phyloP scores from a whole-genome alignment of 371 early-diverging fungal species.

The Mucor plumbeus region DNA sequence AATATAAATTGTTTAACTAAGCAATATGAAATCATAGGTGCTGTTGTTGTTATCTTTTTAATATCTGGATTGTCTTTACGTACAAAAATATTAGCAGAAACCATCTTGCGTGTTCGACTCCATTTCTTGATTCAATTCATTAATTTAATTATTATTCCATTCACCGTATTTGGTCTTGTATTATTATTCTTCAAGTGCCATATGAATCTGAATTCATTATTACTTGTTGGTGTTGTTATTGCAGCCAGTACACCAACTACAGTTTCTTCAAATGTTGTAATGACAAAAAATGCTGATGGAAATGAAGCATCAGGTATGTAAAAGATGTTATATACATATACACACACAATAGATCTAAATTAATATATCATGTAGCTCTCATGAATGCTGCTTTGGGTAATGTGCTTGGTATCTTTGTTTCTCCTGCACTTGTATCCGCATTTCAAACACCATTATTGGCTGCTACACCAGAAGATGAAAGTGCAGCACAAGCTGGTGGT shows the following conservation, averaged over 20 bases:
- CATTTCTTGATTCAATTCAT: constrained; percentile 72
- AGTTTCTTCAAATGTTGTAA: constrained; percentile 80
- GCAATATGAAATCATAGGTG: constrained; percentile 45
- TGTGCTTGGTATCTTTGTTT: constrained; percentile 75
- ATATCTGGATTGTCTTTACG: constrained; percentile 75
- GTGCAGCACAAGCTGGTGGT: constrained; percentile 38
- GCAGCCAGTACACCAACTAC: constrained; percentile 78
- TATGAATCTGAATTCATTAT: constrained; percentile 56
- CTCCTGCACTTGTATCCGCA: constrained; percentile 59
- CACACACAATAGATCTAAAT: no score
- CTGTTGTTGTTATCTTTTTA: constrained; percentile 72
- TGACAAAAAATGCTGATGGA: constrained; percentile 77
- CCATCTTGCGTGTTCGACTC: constrained; percentile 63
- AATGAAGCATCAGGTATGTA: constrained; percentile 73
- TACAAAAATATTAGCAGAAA: constrained; percentile 64
- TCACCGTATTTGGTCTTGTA: constrained; percentile 67
- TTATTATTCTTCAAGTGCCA: constrained; percentile 52
- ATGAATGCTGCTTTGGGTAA: constrained; percentile 80
- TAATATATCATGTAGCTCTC: constrained; percentile 41
- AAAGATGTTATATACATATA: no score
- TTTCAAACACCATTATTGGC: constrained; percentile 44
- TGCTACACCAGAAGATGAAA: constrained; percentile 53
- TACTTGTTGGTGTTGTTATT: constrained; percentile 73
- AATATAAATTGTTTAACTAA: not conserved
- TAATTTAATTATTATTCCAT: constrained; percentile 68